Evolutionary conservation across 1,139 yeast species (phyloP).

Genomic region (Pichia sp.): DNA sequence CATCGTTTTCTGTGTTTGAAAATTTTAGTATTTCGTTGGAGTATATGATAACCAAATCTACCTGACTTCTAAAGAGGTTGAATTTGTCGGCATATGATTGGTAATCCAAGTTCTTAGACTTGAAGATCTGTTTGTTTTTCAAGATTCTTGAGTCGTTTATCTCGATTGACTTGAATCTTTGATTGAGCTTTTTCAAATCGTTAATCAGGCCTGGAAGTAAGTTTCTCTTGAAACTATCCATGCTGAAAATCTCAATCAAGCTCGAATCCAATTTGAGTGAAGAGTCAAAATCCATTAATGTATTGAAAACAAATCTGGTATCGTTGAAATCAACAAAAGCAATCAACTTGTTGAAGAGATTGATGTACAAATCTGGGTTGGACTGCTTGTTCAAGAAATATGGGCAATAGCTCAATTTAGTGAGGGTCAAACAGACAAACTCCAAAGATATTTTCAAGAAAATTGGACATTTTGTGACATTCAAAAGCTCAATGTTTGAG

Average conservation of each 20-base stretch:
- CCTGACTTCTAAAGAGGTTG: constrained; percentile 12
- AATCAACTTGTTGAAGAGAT: constrained; percentile 14
- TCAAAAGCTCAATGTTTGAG: background rate
- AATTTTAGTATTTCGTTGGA: constrained; percentile 17
- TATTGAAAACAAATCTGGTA: constrained; percentile 16
- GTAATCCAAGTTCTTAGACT: constrained; percentile 7
- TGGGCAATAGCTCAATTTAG: constrained; percentile 23
- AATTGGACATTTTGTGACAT: constrained; percentile 16
- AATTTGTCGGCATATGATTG: constrained; percentile 6
- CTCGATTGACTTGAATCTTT: constrained; percentile 9
- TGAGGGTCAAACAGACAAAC: constrained; percentile 18
- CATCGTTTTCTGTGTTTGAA: constrained; percentile 3
- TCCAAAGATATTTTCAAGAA: constrained; percentile 21
- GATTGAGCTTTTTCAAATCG: constrained; percentile 15
- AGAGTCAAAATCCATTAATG: constrained; percentile 18
- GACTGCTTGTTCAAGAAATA: constrained; percentile 1
- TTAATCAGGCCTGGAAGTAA: constrained; percentile 17
- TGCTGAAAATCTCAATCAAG: constrained; percentile 10
- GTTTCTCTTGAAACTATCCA: constrained; percentile 9
- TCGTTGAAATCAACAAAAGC: constrained; percentile 14
- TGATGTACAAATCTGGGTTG: constrained; percentile 3
- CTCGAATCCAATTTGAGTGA: constrained; percentile 12
- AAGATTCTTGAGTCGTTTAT: background rate
- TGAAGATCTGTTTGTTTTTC: background rate
- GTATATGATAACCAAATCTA: constrained; percentile 19